Percentiles rank a stretch among this genome's conserved stretches.
These are phyloP conservation scores for Coemansia brasiliensis DNA, from an alignment of 192 early-diverging fungal genomes.

Conservation along the genomic window DNA sequence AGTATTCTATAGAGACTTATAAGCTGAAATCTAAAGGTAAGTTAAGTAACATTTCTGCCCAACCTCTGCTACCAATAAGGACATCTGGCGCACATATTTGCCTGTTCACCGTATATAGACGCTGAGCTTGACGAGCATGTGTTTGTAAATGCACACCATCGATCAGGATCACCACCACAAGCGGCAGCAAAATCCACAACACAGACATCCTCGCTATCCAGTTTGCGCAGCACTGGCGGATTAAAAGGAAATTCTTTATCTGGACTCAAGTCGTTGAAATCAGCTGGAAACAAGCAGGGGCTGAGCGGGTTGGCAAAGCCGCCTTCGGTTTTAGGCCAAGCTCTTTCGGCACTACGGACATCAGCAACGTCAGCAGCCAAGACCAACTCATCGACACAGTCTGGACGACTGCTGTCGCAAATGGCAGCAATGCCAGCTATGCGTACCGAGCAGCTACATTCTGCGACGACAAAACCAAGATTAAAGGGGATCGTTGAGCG, in stretches of 20 bases:
- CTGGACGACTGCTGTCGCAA: constrained; percentile 21
- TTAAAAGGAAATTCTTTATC: background rate
- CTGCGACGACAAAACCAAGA: constrained; percentile 1
- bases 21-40: constrained; percentile 45
- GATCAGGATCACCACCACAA: constrained; percentile 19
- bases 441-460: background rate
- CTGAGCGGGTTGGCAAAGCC: constrained; percentile 9
- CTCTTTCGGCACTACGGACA: constrained; percentile 37
- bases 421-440: constrained; percentile 6
- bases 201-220: background rate
- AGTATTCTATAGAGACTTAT: constrained; percentile 24
- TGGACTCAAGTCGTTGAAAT: constrained; percentile 15
- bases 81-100: background rate
- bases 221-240: constrained; percentile 5
- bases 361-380: background rate
- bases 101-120: constrained; percentile 3
- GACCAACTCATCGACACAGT: background rate
- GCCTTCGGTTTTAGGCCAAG: constrained; percentile 33
- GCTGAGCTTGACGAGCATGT: constrained; percentile 14
- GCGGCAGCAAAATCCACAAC: background rate
- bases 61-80: background rate
- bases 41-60: background rate
- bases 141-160: constrained; percentile 26
- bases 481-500: constrained; percentile 40
- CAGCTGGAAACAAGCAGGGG: background rate